Conservation (phyloP, 2,329 filamentous ascomycete species). For the Clonostachys chloroleuca region DNA sequence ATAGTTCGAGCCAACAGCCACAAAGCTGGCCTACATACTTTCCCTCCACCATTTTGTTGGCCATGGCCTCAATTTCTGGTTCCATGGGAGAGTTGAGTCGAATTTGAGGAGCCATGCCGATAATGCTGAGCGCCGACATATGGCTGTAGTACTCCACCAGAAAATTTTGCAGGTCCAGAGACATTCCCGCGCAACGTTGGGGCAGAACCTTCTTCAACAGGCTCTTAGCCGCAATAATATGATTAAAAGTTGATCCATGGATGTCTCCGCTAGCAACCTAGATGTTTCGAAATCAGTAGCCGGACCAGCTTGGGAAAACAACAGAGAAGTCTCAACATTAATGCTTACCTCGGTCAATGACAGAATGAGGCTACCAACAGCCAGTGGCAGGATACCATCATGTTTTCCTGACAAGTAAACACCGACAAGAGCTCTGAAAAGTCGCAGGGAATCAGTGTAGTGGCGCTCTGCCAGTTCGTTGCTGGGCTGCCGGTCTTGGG, state of each 20-base stretch:
- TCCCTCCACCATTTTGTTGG: constrained; percentile 6
- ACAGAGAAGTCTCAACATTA: no score
- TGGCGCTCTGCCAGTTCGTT: no score
- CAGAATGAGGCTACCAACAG: no score
- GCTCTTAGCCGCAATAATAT: constrained; percentile 26
- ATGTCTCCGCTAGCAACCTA: constrained; percentile 22
- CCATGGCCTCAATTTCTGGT: constrained; percentile 8
- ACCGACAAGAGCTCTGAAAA: no score
- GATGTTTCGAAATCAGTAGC: no score
- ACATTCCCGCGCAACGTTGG: constrained; percentile 14
- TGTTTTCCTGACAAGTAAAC: no score
- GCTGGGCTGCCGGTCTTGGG: constrained; percentile 4
- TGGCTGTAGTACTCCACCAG: constrained; percentile 33
- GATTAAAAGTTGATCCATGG: constrained; percentile 29
- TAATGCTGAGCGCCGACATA: constrained; percentile 30
- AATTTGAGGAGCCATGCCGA: constrained; percentile 20
- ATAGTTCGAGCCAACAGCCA: constrained; percentile 16
- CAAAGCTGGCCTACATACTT: constrained; percentile 15
- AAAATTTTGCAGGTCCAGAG: constrained; percentile 25
- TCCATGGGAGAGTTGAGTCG: constrained; percentile 8
- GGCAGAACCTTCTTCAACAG: constrained; percentile 20
- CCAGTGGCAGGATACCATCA: no score
- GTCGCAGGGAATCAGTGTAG: no score
- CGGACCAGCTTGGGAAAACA: no score
- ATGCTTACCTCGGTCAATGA: no score